These are phyloP conservation scores for Plectosphaerella sp. DNA, from an alignment of 2,329 filamentous ascomycete genomes.

Conservation along the genomic window DNA sequence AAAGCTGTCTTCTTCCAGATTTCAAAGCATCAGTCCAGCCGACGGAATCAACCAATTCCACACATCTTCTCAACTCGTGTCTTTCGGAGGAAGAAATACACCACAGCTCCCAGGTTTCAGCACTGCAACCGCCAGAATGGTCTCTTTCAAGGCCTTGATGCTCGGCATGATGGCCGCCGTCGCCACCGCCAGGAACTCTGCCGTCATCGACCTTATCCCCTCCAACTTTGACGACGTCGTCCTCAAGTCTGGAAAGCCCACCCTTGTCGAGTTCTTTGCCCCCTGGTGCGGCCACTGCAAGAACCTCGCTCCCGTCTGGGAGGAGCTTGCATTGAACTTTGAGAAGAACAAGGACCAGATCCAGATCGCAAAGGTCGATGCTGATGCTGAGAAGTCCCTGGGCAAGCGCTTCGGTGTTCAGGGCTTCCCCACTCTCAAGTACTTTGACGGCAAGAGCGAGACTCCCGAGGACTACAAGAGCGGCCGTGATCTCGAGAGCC, in stretches of 20 bases:
- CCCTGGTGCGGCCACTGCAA: slow-evolving; percentile 99
- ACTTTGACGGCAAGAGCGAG: slow-evolving; percentile 92
- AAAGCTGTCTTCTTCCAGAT: slow-evolving; percentile 33
- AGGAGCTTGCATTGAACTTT: slow-evolving; percentile 77
- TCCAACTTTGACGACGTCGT: slow-evolving; percentile 89
- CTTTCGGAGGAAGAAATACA: slow-evolving; percentile 4
- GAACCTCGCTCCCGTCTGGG: slow-evolving; percentile 89
- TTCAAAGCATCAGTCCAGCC: slow-evolving; percentile 23
- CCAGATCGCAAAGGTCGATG: slow-evolving; percentile 92
- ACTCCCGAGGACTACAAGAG: slow-evolving; percentile 81
- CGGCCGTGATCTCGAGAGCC: slow-evolving; percentile 80
- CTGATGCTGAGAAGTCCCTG: slow-evolving; percentile 79
- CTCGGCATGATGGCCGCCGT: slow-evolving; percentile 49
- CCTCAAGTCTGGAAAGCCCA: slow-evolving; percentile 87
- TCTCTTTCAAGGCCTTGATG: slow-evolving; percentile 57
- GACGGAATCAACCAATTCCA: background rate
- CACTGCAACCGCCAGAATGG: slow-evolving; percentile 36
- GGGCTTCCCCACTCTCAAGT: slow-evolving; percentile 97
- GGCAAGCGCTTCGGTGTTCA: slow-evolving; percentile 84
- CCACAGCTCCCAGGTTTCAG: background rate
- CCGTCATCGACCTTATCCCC: slow-evolving; percentile 85
- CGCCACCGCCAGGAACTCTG: slow-evolving; percentile 62
- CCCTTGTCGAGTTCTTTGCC: slow-evolving; percentile 96
- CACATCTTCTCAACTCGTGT: slow-evolving; percentile 4
- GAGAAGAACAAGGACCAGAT: slow-evolving; percentile 68